Evolutionary conservation across 2,329 filamentous ascomycete species (phyloP).

Genomic region (Stachybotrys echinatus): DNA sequence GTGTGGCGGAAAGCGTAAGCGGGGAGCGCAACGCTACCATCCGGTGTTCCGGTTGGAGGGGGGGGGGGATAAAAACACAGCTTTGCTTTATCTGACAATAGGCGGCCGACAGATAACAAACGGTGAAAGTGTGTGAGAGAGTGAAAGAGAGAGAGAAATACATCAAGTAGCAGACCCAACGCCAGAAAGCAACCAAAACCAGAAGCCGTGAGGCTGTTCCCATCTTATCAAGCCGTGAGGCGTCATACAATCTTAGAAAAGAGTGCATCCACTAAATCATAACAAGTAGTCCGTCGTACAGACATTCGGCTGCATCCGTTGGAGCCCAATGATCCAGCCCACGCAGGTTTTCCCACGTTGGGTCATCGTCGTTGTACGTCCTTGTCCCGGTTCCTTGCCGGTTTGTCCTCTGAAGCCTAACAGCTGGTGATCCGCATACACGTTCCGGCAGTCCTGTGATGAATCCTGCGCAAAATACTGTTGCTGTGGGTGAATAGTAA

Average conservation of each 20-base stretch:
- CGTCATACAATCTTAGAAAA: neutral
- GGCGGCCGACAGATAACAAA: no score
- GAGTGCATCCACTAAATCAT: neutral
- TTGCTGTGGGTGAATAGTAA: no score
- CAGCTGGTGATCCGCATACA: neutral
- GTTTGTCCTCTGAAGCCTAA: neutral
- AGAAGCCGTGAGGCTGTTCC: constrained; percentile 2
- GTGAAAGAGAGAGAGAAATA: neutral
- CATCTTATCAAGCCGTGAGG: constrained; percentile 2
- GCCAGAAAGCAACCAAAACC: neutral
- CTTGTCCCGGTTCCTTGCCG: neutral
- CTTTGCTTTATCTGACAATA: no score
- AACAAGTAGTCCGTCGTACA: no score
- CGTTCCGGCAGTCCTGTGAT: neutral
- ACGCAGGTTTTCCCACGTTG: neutral
- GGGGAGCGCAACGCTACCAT: neutral
- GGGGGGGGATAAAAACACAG: neutral
- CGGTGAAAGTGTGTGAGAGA: no score
- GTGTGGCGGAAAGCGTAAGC: neutral
- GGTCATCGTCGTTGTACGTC: neutral
- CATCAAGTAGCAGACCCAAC: neutral
- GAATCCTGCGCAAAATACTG: no score
- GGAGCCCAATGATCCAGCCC: neutral
- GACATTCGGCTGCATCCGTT: neutral
- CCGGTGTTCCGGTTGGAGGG: neutral